Base-by-base conservation (phyloP, 2,329 filamentous ascomycete genomes). In the Colletotrichum sp. region DNA sequence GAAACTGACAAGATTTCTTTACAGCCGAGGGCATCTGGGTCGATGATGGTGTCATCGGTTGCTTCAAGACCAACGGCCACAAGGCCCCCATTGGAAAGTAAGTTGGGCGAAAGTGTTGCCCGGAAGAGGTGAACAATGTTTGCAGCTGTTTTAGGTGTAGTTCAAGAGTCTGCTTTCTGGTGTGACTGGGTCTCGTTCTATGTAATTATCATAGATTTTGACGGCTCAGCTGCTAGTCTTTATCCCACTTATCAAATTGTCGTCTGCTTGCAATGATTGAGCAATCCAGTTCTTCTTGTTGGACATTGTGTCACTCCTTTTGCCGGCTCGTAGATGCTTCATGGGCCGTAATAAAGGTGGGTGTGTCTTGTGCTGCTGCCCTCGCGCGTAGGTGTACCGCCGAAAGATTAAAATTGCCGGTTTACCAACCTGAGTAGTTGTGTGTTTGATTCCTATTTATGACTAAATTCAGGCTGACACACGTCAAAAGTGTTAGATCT, bases 1-100 rank as follows among this genome's bases (percentile, higher is more conserved):
- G 0, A 4, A 49, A 21, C 44, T 52, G 13, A 21, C 44, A 3
- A 0, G 2, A 49, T 0, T 0, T 0, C 44, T 52, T 52, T 24
- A 0, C n/a, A 52, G 44, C 44, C 10, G 44, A 21, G 44, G 44
- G 44, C 3, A 13, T 52, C 2, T 52, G 44, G 44, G 10, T 52
- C 0, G 6, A 52, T 0, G 44, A 52, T 52, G 44, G 44, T 8
- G 44, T 52, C 12, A 52, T 52, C 0, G 44, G 44, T 13, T 52
- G 44, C 44, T 52, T 21, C 44, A 52, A 52, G 44, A 52, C 44
- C 44, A 52, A 52, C 44, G 44, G 44, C n/a, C n/a, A 21, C n/a
- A 52, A 52, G 10, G 44, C 44, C 6, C 44, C 44, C 6, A 52
- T 52, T 3, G 44, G 44, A 52, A 52, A 52, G 6, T 52, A 52